phyloP scores from a whole-genome alignment of 495 filamentous ascomycete species.

The Aspergillus affinis region DNA sequence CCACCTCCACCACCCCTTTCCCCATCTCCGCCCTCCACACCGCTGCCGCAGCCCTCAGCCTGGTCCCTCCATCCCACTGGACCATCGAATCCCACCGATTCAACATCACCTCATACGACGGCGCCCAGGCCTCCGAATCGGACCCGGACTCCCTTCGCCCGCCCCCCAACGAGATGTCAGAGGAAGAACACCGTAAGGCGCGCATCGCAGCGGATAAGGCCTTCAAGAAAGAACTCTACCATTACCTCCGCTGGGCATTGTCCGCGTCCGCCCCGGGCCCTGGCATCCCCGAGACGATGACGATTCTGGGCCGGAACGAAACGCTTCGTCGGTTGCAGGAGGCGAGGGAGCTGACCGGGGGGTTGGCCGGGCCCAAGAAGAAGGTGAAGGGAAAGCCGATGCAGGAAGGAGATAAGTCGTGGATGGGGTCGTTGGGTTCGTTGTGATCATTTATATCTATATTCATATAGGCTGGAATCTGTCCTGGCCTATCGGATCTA shows the following conservation, averaged over 20 bases:
- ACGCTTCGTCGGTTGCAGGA: conserved; percentile 53
- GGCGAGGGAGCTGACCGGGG: conserved; percentile 37
- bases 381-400: conserved; percentile 6
- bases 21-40: conserved; percentile 41
- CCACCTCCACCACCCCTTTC: conserved; percentile 17
- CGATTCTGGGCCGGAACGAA: conserved; percentile 61
- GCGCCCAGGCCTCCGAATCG: conserved; percentile 12
- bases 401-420: conserved; percentile 28
- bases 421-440: conserved; percentile 44
- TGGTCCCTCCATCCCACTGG: conserved; percentile 42
- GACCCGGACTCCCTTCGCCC: not conserved
- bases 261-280: conserved; percentile 59
- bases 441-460: not conserved
- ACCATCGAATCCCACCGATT: conserved; percentile 34
- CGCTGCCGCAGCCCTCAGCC: conserved; percentile 35
- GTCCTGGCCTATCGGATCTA: not conserved
- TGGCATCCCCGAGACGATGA: conserved; percentile 56
- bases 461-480: not conserved
- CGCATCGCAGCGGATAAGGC: conserved; percentile 28
- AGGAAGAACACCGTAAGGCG: conserved; percentile 13
- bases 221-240: conserved; percentile 48
- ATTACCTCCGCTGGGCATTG: conserved; percentile 69
- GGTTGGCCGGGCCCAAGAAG: conserved; percentile 16
- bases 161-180: not conserved
- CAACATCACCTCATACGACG: conserved; percentile 42